Base-by-base conservation (phyloP, 1,139 yeast species). In the Debaryomycetaceae sp. region DNA sequence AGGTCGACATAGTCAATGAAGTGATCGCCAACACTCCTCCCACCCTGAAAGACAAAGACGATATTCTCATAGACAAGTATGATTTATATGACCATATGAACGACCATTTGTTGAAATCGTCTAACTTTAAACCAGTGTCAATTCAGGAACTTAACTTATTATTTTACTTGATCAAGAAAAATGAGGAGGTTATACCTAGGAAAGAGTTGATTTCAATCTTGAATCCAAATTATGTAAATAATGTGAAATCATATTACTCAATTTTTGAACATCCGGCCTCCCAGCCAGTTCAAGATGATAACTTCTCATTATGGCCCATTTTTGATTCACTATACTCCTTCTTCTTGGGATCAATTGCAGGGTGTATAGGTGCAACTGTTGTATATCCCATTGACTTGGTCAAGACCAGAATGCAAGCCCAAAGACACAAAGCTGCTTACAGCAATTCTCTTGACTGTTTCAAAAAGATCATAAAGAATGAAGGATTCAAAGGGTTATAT, bases 331-430 rank as follows among this genome's bases (percentile, higher is more conserved):
- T 85, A 44, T 89, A 91, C 68, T 90, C 95, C 49, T 93, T 93
- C 66, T 72, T 87, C 41, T 73, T 93, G 50, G 99, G 99, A 27
- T 90, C 97, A 4, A 76, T 91, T 44, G 98, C 99, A 34, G 99
- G 99, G 49, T 95, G 97, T 60, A 84, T 93, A 66, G 99, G 99
- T 54, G 98, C 99, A 24, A 88, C 97, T 7, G 90, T 87, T n/a
- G 99, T 93, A 39, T 93, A 93, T 63, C 99, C 99, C 38, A 93
- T 93, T 56, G 99, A 93, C 69, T 76, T 93, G 64, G 93, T 93
- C 53, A 93, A 93, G 72, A 93, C 99, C 4, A 81, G 98, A 65
- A 89, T 93, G 96, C 99, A 93, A 69, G 96, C 96, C 51, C 98
- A 93, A 70, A 81, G 90, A 55, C 79, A 83, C 50, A 73, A 85